A percentile compares a stretch with the other conserved stretches of the same genome.
Conservation (phyloP, 495 filamentous ascomycete genomes). For the Penicillium egyptiacum region DNA sequence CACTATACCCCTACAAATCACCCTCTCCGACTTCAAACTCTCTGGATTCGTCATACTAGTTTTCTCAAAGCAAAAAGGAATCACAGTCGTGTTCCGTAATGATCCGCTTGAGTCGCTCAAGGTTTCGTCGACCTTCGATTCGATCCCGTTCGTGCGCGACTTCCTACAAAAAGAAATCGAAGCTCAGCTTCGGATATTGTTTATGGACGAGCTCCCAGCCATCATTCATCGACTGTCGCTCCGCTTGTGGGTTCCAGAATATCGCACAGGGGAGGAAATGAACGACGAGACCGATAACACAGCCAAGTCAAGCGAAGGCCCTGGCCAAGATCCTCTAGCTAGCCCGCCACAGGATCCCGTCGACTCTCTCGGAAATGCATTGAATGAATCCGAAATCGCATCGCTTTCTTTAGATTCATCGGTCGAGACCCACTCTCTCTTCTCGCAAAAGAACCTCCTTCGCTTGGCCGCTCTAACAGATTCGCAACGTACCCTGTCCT, state of each 20-base stretch:
- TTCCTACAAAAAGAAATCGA: conserved; percentile 97
- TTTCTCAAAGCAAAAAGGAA: conserved; percentile 93
- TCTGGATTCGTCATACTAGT: conserved; percentile 97
- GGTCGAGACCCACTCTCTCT: conserved; percentile 75
- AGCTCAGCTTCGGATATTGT: conserved; percentile 82
- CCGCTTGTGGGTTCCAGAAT: conserved; percentile 85
- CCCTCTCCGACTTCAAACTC: conserved; percentile 92
- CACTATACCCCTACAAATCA: conserved; percentile 95
- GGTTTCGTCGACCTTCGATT: conserved; percentile 97
- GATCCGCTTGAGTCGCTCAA: conserved; percentile 97
- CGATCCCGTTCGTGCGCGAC: conserved; percentile 95
- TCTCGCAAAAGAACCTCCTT: conserved; percentile 86
- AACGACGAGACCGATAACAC: conserved; percentile 31
- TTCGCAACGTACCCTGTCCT: conserved; percentile 80
- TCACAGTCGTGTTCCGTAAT: conserved; percentile 96
- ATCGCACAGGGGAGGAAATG: conserved; percentile 62
- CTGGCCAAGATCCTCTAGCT: conserved; percentile 71
- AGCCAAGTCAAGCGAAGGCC: conserved; percentile 35
- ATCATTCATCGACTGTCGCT: conserved; percentile 94
- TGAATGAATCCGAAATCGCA: conserved; percentile 71
- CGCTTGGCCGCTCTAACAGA: conserved; percentile 73
- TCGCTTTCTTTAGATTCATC: conserved; percentile 72
- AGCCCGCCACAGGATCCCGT: conserved; percentile 77
- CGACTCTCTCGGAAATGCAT: conserved; percentile 69
- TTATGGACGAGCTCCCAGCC: conserved; percentile 96